Evolutionary conservation across 257 asterid species (phyloP), one percentile per base, ranked within the genome.

Genomic region (Prunella vulgaris): DNA sequence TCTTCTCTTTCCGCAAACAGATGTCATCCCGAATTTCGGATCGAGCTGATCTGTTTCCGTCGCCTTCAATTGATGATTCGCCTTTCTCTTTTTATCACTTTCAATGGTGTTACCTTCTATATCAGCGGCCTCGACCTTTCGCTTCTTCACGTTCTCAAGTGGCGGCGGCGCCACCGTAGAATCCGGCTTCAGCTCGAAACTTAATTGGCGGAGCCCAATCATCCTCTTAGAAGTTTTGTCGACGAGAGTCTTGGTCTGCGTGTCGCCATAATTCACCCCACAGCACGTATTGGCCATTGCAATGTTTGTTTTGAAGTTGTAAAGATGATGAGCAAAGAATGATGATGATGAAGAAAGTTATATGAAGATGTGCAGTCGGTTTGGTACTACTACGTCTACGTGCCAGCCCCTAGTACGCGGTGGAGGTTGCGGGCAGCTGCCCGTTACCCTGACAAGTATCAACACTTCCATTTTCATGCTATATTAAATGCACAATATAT

Each of bases 1-100:
- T 38, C 96, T 76, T 17, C 98, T 77, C 76, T 95, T 79, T 2
- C 98, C 98, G 53, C 98, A 90, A 48, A 93, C 89, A 0, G 97
- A 88, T 0, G 92, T 85, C 57, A 20, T 60, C 0, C 98, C 97
- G 61, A 72, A 93, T 18, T 80, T 93, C 1, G 95, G 86, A 1
- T 3, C 13, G 5, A 5, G 1, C 1, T 7, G 38, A 14, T 2
- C 60, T 0, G 14, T 3, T 9, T 13, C 33, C 14, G 58, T 0
- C 25, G 81, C 37, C 46, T 38, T 32, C 1, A 58, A 9, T 3
- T 54, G 68, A 2, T 46, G 44, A n/a, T n/a, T n/a, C 14, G 44
- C 28, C 3, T 21, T 62, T 3, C 33, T 38, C 58, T 38, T n/a
- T n/a, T n/a, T n/a, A n/a, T n/a, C 66, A 40, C 15, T 21, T 18